These are phyloP conservation scores for Ambrosia artemisiifolia DNA, from an alignment of 129 eudicot genomes.

Conservation along the genomic window DNA sequence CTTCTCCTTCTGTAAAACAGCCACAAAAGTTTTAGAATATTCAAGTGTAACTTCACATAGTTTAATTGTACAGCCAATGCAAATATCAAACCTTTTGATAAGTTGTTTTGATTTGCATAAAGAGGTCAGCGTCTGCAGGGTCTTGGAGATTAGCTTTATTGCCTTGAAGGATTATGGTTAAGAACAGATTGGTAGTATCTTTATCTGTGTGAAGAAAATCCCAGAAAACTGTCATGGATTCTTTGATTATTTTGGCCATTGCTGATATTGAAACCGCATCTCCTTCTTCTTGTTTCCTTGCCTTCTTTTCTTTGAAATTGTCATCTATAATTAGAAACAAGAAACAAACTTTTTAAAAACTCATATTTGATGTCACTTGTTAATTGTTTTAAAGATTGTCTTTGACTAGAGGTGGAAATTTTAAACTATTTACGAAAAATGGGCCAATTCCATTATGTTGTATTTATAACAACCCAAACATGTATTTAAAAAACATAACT, in stretches of 20 bases:
- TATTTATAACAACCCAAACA: not conserved
- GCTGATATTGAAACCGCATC: conserved; percentile 45
- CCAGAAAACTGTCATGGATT: conserved; percentile 68
- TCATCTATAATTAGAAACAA: conserved; percentile 48
- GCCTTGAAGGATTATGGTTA: conserved; percentile 33
- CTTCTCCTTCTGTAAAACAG: conserved; percentile 65
- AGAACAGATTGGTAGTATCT: conserved; percentile 28
- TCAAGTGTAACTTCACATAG: not conserved
- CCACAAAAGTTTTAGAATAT: conserved; percentile 11
- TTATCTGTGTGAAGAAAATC: conserved; percentile 70
- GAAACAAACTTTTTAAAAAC: not conserved
- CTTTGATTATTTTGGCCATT: conserved; percentile 49
- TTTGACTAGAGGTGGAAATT: not conserved
- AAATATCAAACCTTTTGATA: conserved; percentile 64
- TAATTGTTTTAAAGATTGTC: not conserved
- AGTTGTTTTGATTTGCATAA: conserved; percentile 37
- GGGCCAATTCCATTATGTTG: not conserved
- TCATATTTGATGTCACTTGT: conserved; percentile 4
- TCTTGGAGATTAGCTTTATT: conserved; percentile 32
- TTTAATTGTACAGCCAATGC: not conserved
- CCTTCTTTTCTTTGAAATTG: conserved; percentile 51
- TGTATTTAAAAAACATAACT: not conserved
- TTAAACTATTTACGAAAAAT: not conserved
- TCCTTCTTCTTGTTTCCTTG: conserved; percentile 36
- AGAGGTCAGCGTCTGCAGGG: conserved; percentile 41